phyloP scores from a whole-genome alignment of 1,284 basidiomycete species.

The Sanghuangporus baumii region DNA sequence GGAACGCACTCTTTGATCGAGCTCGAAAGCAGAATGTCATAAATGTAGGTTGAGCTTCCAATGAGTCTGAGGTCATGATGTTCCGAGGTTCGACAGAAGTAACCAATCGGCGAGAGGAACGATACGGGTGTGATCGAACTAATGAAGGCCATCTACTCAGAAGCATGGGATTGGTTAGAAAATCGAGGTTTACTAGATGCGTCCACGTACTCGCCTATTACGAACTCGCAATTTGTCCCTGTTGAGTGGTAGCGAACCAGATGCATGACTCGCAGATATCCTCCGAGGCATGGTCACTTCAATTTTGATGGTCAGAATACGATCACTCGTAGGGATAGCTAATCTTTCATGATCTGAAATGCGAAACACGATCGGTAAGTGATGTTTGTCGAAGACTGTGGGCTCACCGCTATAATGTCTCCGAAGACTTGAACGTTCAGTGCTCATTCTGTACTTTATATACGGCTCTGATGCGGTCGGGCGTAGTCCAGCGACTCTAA shows the following conservation, averaged over 20 bases:
- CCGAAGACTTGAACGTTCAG: background rate
- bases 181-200: background rate
- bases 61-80: background rate
- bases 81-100: background rate
- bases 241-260: background rate
- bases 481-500: background rate
- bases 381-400: background rate
- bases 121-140: background rate
- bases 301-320: conserved; percentile 11
- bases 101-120: background rate
- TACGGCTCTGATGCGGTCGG: background rate
- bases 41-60: background rate
- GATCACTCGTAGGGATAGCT: background rate
- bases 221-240: background rate
- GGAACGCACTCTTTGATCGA: background rate
- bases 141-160: background rate
- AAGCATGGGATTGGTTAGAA: background rate
- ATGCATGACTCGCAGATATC: background rate
- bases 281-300: background rate
- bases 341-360: background rate
- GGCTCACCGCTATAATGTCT: background rate
- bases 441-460: background rate
- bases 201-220: background rate
- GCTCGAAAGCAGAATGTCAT: conserved; percentile 6
- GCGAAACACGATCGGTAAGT: background rate